phyloP scores from a whole-genome alignment of 73 alveolate species.

The Tetrahymena thermophila region DNA sequence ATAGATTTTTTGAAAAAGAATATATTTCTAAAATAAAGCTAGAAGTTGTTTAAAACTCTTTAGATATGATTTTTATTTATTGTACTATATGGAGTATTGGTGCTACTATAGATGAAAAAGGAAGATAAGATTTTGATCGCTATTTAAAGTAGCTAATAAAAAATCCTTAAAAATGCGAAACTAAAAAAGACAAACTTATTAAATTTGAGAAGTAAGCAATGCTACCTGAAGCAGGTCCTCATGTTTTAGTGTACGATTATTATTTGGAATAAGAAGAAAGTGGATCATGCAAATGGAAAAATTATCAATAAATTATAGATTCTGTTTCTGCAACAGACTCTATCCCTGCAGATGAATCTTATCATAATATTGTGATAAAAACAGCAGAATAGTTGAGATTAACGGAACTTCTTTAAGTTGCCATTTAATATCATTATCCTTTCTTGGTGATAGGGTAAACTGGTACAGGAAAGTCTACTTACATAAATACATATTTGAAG shows the following conservation, averaged over 20 bases:
- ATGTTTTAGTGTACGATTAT: constrained; percentile 46
- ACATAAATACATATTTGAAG: constrained; percentile 58
- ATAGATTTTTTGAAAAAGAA: neutral
- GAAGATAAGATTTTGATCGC: constrained; percentile 72
- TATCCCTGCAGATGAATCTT: constrained; percentile 38
- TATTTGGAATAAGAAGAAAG: constrained; percentile 63
- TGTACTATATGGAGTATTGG: constrained; percentile 87
- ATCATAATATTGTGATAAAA: constrained; percentile 75
- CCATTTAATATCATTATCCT: constrained; percentile 59
- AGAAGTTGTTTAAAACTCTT: constrained; percentile 63
- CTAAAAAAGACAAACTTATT: constrained; percentile 34
- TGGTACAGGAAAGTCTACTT: constrained; percentile 83
- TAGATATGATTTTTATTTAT: constrained; percentile 84
- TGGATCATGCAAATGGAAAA: constrained; percentile 85
- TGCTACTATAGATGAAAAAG: constrained; percentile 73
- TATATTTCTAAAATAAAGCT: neutral
- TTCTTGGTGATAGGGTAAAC: constrained; percentile 79
- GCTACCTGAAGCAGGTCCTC: constrained; percentile 69
- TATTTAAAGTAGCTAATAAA: constrained; percentile 52
- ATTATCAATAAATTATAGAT: constrained; percentile 63
- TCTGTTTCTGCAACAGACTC: constrained; percentile 54
- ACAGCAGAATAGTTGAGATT: constrained; percentile 82
- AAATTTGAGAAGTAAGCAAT: constrained; percentile 62
- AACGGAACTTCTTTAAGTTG: constrained; percentile 59
- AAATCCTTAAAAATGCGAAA: constrained; percentile 52